Conservation (phyloP, 1,284 basidiomycete species). For the Coriolopsis trogii region DNA sequence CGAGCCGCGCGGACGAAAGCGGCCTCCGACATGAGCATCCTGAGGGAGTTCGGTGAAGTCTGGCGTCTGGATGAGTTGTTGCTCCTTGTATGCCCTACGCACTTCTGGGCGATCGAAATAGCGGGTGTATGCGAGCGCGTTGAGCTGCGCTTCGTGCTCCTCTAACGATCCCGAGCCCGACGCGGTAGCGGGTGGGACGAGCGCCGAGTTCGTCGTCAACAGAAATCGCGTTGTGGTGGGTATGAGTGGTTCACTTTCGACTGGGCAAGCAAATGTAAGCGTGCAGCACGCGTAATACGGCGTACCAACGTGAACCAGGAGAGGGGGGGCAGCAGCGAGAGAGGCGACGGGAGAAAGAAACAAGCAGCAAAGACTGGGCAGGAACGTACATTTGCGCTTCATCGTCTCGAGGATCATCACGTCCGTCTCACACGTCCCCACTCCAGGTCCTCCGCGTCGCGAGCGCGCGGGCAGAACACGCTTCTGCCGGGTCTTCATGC, state of each 20-base stretch:
- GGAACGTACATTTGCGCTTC: conserved; percentile 72
- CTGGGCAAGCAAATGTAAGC: conserved; percentile 40
- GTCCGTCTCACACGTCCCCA: conserved; percentile 78
- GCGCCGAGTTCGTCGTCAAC: conserved; percentile 66
- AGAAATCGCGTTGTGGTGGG: conserved; percentile 66
- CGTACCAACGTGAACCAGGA: not conserved
- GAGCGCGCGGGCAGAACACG: conserved; percentile 81
- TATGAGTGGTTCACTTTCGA: conserved; percentile 71
- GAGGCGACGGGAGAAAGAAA: not conserved
- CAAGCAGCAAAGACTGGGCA: not conserved
- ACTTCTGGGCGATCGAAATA: conserved; percentile 82
- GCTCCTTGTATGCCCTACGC: conserved; percentile 66
- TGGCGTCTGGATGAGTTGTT: conserved; percentile 73
- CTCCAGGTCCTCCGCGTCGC: conserved; percentile 75
- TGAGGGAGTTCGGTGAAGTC: conserved; percentile 63
- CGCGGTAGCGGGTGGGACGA: conserved; percentile 41
- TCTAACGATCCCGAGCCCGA: conserved; percentile 38
- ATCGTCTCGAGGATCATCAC: conserved; percentile 83
- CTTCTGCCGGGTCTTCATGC: conserved; percentile 49
- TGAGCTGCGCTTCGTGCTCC: conserved; percentile 45
- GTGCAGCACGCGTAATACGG: not conserved
- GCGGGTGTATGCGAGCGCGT: conserved; percentile 61
- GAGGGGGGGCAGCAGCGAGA: not conserved
- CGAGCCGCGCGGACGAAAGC: conserved; percentile 65
- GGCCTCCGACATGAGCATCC: conserved; percentile 60